Evolutionary conservation across 345 rosid genomes (phyloP), one percentile per base, ranked within the genome.

Genomic region (Ceriops decandra): DNA sequence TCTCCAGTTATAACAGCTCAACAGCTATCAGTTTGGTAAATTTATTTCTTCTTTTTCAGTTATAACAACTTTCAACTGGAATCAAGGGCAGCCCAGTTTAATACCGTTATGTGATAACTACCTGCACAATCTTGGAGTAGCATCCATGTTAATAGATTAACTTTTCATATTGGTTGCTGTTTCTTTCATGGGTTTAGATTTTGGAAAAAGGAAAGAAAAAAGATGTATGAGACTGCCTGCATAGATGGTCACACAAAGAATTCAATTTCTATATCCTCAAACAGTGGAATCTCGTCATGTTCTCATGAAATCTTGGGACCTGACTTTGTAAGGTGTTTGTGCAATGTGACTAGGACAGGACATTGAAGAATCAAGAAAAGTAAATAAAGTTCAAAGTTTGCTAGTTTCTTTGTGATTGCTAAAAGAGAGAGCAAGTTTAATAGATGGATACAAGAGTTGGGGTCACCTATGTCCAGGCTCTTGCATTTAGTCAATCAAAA

Each of bases 151-250:
- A 16, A 35, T 19, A 11, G 36, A 27, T 62, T 15, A 52, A 26
- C 24, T 21, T 24, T 63, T 51, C 65, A 33, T 30, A 19, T 20
- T 27, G 10, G 13, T 38, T 22, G 21, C 10, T 54, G 13, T 52
- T 66, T 63, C n/a, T 53, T 56, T 70, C 30, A n/a, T 28, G 36
- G 17, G 20, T 26, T 26, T 62, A 42, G 38, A 35, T 57, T 22
- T 62, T 36, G 52, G 24, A 6, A 52, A 31, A 31, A 24, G 31
- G 31, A 30, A 2, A 4, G 4, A 2, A 42, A 42, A 42, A 42
- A 13, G 17, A 9, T 42, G 1, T 42, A 16, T 0, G 49, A 42
- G 49, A 42, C 49, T 13, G 30, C 6, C 15, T 21, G 11, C 22
- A 26, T 10, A 54, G 59, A 21, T 54, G 59, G 30, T 15, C 59